Evolutionary conservation across 2,329 filamentous ascomycete species (phyloP).

Genomic region (Pezizomycotina sp.): DNA sequence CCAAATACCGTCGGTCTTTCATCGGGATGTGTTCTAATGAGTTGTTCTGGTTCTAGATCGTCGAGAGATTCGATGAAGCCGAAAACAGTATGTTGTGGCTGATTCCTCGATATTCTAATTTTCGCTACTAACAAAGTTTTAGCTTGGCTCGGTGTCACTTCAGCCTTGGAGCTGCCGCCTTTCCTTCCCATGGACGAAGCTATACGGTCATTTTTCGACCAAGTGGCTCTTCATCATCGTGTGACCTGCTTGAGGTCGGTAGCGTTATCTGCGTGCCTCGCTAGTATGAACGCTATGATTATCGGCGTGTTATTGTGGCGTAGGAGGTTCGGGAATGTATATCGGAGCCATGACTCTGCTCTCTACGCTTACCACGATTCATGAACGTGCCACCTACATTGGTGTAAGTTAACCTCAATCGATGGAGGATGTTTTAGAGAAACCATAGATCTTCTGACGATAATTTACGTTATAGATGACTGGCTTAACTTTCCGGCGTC

Average conservation of each 20-base stretch:
- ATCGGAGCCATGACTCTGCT: conserved; percentile 27
- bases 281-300: conserved; percentile 3
- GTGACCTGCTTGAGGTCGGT: conserved; percentile 27
- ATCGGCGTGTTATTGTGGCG: conserved; percentile 34
- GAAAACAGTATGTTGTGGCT: too few species aligned
- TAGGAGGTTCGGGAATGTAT: conserved; percentile 35
- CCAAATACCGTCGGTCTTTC: too few species aligned
- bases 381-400: conserved; percentile 28
- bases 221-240: conserved; percentile 31
- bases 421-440: too few species aligned
- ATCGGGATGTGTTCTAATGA: too few species aligned
- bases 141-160: conserved; percentile 27
- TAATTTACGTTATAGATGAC: not conserved
- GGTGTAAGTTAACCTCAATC: conserved; percentile 26
- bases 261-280: conserved; percentile 26
- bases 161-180: conserved; percentile 32
- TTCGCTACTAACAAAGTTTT: too few species aligned
- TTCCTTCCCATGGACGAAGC: conserved; percentile 29
- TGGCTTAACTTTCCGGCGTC: conserved; percentile 29
- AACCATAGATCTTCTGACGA: conserved; percentile 8
- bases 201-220: conserved; percentile 32
- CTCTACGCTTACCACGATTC: conserved; percentile 24
- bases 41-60: too few species aligned
- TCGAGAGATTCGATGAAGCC: too few species aligned
- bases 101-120: too few species aligned